phyloP scores from a whole-genome alignment of 108 stramenopile species.

The Chaetoceros muelleri region DNA sequence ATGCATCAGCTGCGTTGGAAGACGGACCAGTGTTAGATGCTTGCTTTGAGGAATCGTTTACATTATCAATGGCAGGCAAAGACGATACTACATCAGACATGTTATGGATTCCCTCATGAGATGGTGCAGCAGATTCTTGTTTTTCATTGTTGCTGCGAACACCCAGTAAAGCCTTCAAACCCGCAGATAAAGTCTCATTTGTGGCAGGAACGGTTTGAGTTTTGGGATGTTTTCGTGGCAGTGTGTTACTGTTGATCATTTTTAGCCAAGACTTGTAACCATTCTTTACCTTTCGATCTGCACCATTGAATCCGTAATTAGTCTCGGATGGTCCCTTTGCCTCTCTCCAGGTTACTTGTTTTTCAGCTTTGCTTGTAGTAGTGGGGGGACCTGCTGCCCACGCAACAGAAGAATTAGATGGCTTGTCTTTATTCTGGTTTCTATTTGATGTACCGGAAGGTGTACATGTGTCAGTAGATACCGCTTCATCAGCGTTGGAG shows the following conservation, averaged over 20 bases:
- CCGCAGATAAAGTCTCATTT: conserved; percentile 12
- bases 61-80: conserved; percentile 4
- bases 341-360: conserved; percentile 49
- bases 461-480: neutral
- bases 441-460: conserved; percentile 6
- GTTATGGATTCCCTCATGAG: conserved; percentile 10
- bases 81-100: conserved; percentile 9
- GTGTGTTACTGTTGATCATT: conserved; percentile 10
- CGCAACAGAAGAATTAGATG: conserved; percentile 3
- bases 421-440: neutral
- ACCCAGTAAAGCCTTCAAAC: conserved; percentile 25
- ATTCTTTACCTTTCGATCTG: conserved; percentile 28
- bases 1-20: conserved; percentile 48
- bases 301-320: conserved; percentile 46
- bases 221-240: conserved; percentile 11
- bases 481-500: conserved; percentile 28
- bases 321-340: conserved; percentile 57
- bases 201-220: conserved; percentile 12
- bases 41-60: conserved; percentile 4
- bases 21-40: conserved; percentile 13
- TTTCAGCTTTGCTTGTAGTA: conserved; percentile 16
- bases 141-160: neutral
- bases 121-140: neutral
- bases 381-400: conserved; percentile 26
- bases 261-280: conserved; percentile 49